Base-by-base conservation (phyloP, 768 basidiomycete genomes). In the Porphyrellus cyaneotinctus region DNA sequence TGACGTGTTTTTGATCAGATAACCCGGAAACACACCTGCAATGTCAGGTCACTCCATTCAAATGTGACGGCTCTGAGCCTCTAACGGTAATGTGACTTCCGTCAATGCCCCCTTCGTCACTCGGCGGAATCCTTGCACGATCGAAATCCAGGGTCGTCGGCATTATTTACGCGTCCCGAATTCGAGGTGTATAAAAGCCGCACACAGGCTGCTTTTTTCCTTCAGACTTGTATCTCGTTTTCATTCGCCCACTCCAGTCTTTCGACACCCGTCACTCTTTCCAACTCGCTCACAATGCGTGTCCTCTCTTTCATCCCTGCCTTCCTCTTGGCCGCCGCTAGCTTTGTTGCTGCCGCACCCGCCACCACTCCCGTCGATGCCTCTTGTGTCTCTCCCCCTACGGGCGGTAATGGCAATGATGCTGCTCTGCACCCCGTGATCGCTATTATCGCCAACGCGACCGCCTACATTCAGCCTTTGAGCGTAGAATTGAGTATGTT, bases 291-390 rank as follows among this genome's bases (percentile, higher is more conserved):
- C 48, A 57, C 41, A 38, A 64, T 64, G 62, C 63, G 62, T 32
- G 59, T 62, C 60, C 63, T 64, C 50, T 62, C 63, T 6, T 61
- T 64, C 1, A 57, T 64, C 52, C 51, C 54, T 51, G 53, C 63
- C 2, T 22, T 64, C 50, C 31, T 61, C 17, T 41, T 59, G 9
- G 57, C 52, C 0, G 63, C 52, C 3, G 41, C 56, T 8, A 51
- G 60, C 54, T 49, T 64, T 14, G 59, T 62, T 11, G 53, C 49
- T 32, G 63, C 63, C 4, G 56, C 42, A 0, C 63, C 63, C 6
- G 3, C 46, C 17, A 13, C 50, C 35, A 13, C n/a, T 14, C 43
- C 45, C n/a, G 10, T 24, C 12, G 51, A 31, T 18, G 43, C 46
- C 0, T 42, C 57, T 5, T 59, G 61, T 37, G 39, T 52, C 38